Percentiles rank a stretch among this genome's conserved stretches.
These are phyloP conservation scores for Microbotryum saponariae DNA, from an alignment of 1,284 basidiomycete species.

Conservation along the genomic window DNA sequence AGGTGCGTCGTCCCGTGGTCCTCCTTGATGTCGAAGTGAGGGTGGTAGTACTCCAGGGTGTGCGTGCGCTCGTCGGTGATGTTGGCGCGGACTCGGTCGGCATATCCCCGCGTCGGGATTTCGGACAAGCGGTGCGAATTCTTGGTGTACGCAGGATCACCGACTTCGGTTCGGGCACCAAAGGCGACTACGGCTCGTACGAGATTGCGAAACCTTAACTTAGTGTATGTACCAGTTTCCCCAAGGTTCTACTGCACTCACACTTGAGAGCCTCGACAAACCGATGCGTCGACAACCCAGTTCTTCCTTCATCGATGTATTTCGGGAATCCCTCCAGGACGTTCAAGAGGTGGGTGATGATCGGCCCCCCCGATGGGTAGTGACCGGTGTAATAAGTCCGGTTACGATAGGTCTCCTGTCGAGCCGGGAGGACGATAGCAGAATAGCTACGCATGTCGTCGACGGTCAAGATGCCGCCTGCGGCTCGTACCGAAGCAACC, in stretches of 20 bases:
- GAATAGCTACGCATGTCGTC: constrained; percentile 63
- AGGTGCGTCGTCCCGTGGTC: constrained; percentile 89
- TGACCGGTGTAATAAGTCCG: constrained; percentile 74
- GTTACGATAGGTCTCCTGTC: constrained; percentile 66
- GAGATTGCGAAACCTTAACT: not conserved
- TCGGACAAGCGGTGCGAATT: constrained; percentile 52
- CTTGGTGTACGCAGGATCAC: constrained; percentile 62
- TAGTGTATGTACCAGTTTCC: not conserved
- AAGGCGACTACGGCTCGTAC: constrained; percentile 37
- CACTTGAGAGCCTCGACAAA: constrained; percentile 70
- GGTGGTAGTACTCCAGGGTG: constrained; percentile 69
- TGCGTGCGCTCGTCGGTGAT: constrained; percentile 80
- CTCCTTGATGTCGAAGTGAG: constrained; percentile 61
- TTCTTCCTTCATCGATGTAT: constrained; percentile 48
- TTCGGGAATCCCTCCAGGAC: constrained; percentile 59
- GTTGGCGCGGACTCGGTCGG: constrained; percentile 54
- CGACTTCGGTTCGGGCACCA: constrained; percentile 63
- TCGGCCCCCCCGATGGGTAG: constrained; percentile 74
- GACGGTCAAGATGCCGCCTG: constrained; percentile 70
- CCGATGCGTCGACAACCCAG: constrained; percentile 58
- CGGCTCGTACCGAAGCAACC: constrained; percentile 55
- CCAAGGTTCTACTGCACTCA: constrained; percentile 38
- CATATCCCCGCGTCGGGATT: constrained; percentile 65
- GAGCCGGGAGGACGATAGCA: constrained; percentile 62
- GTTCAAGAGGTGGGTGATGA: constrained; percentile 71